phyloP scores from a whole-genome alignment of 2,329 filamentous ascomycete species.

The Immersiporthe knoxdaviesiana region DNA sequence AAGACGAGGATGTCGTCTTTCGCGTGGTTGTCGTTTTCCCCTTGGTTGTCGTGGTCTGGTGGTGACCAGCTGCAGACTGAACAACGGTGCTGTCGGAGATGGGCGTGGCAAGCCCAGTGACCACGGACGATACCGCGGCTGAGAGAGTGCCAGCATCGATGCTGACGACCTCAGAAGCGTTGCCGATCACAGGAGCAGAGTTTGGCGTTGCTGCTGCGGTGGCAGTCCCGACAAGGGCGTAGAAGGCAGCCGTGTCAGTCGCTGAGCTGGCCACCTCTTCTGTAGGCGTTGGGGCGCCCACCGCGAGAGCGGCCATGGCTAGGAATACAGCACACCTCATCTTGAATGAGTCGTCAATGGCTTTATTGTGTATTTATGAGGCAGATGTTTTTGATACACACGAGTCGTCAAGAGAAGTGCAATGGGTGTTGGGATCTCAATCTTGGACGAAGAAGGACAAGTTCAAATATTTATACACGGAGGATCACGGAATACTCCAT shows the following conservation, averaged over 20 bases:
- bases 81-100: not conserved
- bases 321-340: not conserved
- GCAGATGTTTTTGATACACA: not conserved
- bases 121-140: not conserved
- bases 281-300: not conserved
- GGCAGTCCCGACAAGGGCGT: not conserved
- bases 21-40: not conserved
- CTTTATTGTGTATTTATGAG: not conserved
- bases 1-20: not conserved
- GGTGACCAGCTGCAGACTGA: not conserved
- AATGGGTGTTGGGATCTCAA: not conserved
- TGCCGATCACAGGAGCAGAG: not conserved
- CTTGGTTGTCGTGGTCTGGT: not conserved
- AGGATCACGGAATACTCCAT: not conserved
- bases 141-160: not conserved
- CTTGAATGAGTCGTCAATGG: conserved; percentile 38
- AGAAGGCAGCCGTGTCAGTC: not conserved
- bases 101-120: not conserved
- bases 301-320: conserved; percentile 1
- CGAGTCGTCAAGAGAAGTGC: not conserved
- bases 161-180: not conserved
- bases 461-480: not conserved
- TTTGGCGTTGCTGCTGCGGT: conserved; percentile 1
- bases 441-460: not conserved
- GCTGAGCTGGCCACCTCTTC: not conserved